Base-by-base conservation (phyloP, 2,329 filamentous ascomycete genomes). In the Rutstroemia sp. region DNA sequence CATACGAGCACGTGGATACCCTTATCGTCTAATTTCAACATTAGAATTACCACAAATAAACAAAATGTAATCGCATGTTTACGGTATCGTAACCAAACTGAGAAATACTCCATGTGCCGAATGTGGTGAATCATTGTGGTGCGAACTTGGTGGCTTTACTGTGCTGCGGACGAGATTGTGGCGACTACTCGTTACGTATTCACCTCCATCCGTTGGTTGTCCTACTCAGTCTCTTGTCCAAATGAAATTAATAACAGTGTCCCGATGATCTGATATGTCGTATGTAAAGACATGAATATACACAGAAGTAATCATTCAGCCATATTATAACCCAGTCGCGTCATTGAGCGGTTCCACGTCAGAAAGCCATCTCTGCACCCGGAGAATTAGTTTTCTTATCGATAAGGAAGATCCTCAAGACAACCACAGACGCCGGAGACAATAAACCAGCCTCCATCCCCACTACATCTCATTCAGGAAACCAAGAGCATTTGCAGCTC, bases 21-120 rank as follows among this genome's bases (percentile, higher is more conserved):
- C 27, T 53, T 55, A 18, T 19, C 5, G 51, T 42, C 46, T 18
- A 27, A 54, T 37, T 54, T 57, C 55, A 57, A 57, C 50, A 48
- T 49, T 54, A 38, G 18, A 48, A 45, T 23, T 23, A 50, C 12
- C 19, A 8, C n/a, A 54, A 38, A 41, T 23, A 41, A 30, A 6
- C 7, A 38, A 18, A 48, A 10, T n/a, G 34, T 12, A 47, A 10
- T n/a, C 30, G n/a, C 7, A 16, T 4, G 14, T 54, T 48, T 16
- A 27, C 16, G 34, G 3, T 10, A 34, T 4, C 30, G 30, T 34
- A 34, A 9, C 4, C 30, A 34, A 34, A 12, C 12, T 34, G 30
- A 12, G 30, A 34, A 9, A 34, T 34, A 12, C 30, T 34, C 10
- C 30, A 30, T 34, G 30, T 34, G 9, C 30, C 30, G 30, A 14